Conservation (phyloP, 306 rosid species). For the Potentilla sterilis region DNA sequence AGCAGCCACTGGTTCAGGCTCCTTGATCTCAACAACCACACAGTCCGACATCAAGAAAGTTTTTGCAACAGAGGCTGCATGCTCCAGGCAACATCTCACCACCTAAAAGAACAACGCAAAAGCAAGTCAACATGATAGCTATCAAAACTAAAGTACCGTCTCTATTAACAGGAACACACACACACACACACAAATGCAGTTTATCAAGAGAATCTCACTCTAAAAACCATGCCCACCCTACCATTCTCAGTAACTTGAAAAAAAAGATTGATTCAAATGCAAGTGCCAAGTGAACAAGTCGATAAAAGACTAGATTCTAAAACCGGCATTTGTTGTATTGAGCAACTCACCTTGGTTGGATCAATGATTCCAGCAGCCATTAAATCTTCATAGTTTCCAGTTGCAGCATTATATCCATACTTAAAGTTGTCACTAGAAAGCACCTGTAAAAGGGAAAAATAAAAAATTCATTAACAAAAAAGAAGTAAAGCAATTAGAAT, state of each 20-base stretch:
- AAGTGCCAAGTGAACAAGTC: not conserved
- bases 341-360: constrained; percentile 79
- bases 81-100: constrained; percentile 98
- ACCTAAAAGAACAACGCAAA: constrained; percentile 43
- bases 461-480: constrained; percentile 5
- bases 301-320: not conserved
- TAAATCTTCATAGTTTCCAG: constrained; percentile 92
- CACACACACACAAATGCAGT: not conserved
- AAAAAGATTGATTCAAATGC: not conserved
- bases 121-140: not conserved
- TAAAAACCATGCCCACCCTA: not conserved
- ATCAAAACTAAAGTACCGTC: too few relatives aligned
- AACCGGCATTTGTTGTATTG: not conserved
- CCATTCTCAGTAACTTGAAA: not conserved
- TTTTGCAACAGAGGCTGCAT: constrained; percentile 94
- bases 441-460: constrained; percentile 43
- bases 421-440: constrained; percentile 67
- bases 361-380: constrained; percentile 98
- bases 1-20: constrained; percentile 66
- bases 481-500: not conserved
- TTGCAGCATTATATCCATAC: constrained; percentile 94
- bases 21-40: constrained; percentile 97
- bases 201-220: not conserved
- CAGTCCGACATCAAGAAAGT: constrained; percentile 98
- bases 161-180: not conserved